These are phyloP conservation scores for Ogataea wickerhamii DNA, from an alignment of 805 yeast genomes.

Conservation along the genomic window DNA sequence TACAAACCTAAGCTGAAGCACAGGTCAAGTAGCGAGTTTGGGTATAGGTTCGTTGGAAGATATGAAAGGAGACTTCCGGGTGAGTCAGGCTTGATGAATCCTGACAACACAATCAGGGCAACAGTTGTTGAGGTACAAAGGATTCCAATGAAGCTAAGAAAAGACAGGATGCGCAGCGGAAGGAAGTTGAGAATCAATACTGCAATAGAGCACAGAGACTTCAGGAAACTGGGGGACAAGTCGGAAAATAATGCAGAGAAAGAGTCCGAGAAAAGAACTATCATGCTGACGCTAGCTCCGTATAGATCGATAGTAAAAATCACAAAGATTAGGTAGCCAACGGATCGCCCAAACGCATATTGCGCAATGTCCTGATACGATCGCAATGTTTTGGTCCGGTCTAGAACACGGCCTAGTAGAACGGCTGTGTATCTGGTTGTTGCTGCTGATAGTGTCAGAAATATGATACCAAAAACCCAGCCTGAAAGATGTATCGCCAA, in stretches of 20 bases:
- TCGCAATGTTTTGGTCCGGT: slow-evolving; percentile 35
- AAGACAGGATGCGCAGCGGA: slow-evolving; percentile 69
- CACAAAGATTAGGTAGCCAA: slow-evolving; percentile 42
- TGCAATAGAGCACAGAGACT: slow-evolving; percentile 36
- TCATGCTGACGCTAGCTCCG: slow-evolving; percentile 60
- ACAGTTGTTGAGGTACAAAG: slow-evolving; percentile 66
- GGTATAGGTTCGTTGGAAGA: slow-evolving; percentile 67
- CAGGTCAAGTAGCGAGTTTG: slow-evolving; percentile 46
- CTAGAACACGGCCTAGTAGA: slow-evolving; percentile 47
- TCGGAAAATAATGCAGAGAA: slow-evolving; percentile 47
- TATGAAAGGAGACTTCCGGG: slow-evolving; percentile 75
- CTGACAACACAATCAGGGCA: slow-evolving; percentile 54
- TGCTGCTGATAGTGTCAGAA: slow-evolving; percentile 44
- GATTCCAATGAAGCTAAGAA: slow-evolving; percentile 69
- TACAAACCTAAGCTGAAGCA: slow-evolving; percentile 63
- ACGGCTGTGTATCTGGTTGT: slow-evolving; percentile 52
- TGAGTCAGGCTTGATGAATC: slow-evolving; percentile 50
- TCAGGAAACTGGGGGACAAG: slow-evolving; percentile 38
- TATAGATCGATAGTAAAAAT: slow-evolving; percentile 54
- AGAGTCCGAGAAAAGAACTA: slow-evolving; percentile 59
- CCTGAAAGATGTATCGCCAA: slow-evolving; percentile 67
- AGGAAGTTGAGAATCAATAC: slow-evolving; percentile 53
- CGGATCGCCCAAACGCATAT: slow-evolving; percentile 43
- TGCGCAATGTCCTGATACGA: slow-evolving; percentile 62
- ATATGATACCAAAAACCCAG: slow-evolving; percentile 49